These are phyloP conservation scores for Adansonia madagascariensis DNA, from an alignment of 441 rosid species.

Conservation along the genomic window DNA sequence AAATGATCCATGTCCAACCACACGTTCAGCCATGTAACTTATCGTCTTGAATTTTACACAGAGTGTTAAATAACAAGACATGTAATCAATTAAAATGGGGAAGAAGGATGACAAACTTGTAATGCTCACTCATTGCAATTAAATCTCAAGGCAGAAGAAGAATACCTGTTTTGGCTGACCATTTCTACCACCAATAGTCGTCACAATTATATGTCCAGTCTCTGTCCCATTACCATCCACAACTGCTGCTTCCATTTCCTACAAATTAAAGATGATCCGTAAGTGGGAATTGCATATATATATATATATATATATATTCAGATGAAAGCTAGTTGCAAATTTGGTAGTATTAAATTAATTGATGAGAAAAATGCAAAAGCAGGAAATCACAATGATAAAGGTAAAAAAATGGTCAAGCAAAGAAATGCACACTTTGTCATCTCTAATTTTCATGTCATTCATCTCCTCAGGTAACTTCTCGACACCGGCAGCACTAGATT, in stretches of 20 bases:
- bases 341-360: not conserved
- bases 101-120: not conserved
- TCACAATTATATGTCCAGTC: slow-evolving; percentile 90
- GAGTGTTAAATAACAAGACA: not conserved
- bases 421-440: slow-evolving; percentile 61
- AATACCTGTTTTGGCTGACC: slow-evolving; percentile 92
- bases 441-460: slow-evolving; percentile 92
- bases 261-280: slow-evolving; percentile 22
- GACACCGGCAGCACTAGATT: slow-evolving; percentile 60
- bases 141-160: not conserved
- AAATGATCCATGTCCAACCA: slow-evolving; percentile 94
- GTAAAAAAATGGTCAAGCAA: not conserved
- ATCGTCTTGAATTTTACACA: slow-evolving; percentile 61
- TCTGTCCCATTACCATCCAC: slow-evolving; percentile 91
- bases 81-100: not conserved
- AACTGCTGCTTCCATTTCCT: slow-evolving; percentile 92
- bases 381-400: slow-evolving; percentile 6
- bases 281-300: not conserved
- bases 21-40: slow-evolving; percentile 98
- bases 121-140: not conserved
- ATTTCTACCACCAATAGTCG: slow-evolving; percentile 94
- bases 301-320: not conserved
- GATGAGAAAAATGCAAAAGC: not conserved
- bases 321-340: not conserved
- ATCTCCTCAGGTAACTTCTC: slow-evolving; percentile 84